Evolutionary conservation across 1,284 basidiomycete genomes (phyloP).

Genomic region (Peniophora sp.): DNA sequence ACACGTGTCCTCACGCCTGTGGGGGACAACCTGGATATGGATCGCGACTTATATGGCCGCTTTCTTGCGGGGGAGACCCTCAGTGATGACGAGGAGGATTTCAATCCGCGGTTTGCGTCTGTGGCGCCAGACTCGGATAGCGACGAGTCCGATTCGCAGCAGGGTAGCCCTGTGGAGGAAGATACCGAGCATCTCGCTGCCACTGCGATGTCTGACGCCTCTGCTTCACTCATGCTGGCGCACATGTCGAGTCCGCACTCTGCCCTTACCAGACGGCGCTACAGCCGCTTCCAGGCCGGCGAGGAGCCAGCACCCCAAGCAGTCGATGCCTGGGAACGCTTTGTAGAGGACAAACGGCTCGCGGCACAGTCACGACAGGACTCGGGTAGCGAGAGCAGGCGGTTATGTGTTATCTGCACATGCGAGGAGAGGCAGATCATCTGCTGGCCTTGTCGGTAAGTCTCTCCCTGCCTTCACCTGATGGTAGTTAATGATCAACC

Average conservation of each 20-base stretch:
- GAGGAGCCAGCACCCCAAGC: neutral
- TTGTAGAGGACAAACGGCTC: conserved; percentile 16
- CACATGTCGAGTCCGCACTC: conserved; percentile 25
- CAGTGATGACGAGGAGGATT: conserved; percentile 54
- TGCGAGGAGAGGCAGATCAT: conserved; percentile 61
- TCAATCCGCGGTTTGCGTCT: conserved; percentile 15
- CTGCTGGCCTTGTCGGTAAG: conserved; percentile 74
- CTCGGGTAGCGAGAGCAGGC: conserved; percentile 23
- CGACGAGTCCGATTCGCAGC: conserved; percentile 4
- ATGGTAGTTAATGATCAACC: neutral
- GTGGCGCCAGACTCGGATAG: conserved; percentile 7
- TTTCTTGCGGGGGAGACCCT: conserved; percentile 60
- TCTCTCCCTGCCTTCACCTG: conserved; percentile 8
- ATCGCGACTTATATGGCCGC: conserved; percentile 33
- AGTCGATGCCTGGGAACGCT: conserved; percentile 19
- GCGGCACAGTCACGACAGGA: conserved; percentile 6
- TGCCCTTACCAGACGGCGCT: conserved; percentile 25
- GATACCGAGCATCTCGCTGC: conserved; percentile 23
- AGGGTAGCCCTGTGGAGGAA: conserved; percentile 9
- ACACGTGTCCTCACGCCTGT: too few species aligned
- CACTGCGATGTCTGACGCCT: conserved; percentile 17
- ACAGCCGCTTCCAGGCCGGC: conserved; percentile 8
- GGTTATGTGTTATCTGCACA: conserved; percentile 67
- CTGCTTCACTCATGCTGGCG: conserved; percentile 39
- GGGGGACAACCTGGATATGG: neutral